Evolutionary conservation across 2,329 filamentous ascomycete species (phyloP).

Genomic region (Colletotrichum lini): DNA sequence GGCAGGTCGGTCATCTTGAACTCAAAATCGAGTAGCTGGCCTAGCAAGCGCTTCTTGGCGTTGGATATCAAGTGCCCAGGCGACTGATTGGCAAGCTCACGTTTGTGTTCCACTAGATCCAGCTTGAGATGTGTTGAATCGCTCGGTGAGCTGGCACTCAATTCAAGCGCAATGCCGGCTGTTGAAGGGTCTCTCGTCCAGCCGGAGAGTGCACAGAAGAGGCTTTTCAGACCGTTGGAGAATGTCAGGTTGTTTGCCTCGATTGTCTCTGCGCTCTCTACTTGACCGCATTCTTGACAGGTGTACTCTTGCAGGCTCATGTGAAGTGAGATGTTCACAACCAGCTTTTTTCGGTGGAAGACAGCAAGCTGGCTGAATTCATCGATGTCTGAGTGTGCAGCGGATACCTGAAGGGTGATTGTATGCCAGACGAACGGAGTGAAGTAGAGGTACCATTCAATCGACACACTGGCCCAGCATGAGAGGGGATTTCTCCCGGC

Average conservation of each 20-base stretch:
- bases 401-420: not conserved
- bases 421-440: not conserved
- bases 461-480: not conserved
- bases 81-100: not conserved
- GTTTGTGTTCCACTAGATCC: not conserved
- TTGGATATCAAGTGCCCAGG: not conserved
- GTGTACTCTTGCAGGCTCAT: not conserved
- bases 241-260: not conserved
- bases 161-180: not conserved
- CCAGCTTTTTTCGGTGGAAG: not conserved
- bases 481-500: not conserved
- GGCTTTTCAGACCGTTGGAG: not conserved
- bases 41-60: not conserved
- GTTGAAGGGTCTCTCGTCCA: not conserved
- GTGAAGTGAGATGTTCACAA: not conserved
- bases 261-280: not conserved
- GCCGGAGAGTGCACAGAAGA: not conserved
- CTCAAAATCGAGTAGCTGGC: not conserved
- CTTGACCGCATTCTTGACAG: not conserved
- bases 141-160: not conserved
- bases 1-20: not conserved
- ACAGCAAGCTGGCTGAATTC: not conserved
- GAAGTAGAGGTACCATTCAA: not conserved
- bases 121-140: not conserved
- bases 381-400: not conserved